Evolutionary conservation across 1,284 basidiomycete species (phyloP).

Genomic region (Tremellales sp.): DNA sequence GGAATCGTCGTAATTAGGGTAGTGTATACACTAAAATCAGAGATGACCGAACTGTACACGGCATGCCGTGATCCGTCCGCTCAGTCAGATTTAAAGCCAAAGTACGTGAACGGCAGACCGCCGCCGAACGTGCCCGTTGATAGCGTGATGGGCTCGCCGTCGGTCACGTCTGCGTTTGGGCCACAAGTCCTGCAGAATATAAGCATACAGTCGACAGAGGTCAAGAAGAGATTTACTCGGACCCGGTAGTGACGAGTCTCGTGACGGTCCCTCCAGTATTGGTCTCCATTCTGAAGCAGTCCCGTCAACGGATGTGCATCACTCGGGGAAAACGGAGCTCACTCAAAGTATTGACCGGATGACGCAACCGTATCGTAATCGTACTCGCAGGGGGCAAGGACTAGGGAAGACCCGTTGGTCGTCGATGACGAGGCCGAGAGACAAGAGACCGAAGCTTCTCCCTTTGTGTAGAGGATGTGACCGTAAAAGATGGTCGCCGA

Average conservation of each 20-base stretch:
- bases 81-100: constrained; percentile 20
- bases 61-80: no score
- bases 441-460: constrained; percentile 9
- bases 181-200: constrained; percentile 8
- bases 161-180: constrained; percentile 8
- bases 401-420: constrained; percentile 8
- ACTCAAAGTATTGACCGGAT: constrained; percentile 20
- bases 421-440: constrained; percentile 7
- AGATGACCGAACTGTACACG: no score
- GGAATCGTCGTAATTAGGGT: no score
- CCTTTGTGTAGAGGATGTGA: constrained; percentile 15
- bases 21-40: no score
- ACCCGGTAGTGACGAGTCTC: constrained; percentile 2
- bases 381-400: constrained; percentile 15
- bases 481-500: constrained; percentile 14
- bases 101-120: constrained; percentile 10
- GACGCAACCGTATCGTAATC: constrained; percentile 13
- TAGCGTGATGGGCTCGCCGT: constrained; percentile 7
- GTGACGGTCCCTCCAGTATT: neutral
- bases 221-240: neutral
- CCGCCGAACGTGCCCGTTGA: constrained; percentile 7
- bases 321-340: neutral
- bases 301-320: neutral
- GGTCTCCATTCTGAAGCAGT: neutral
- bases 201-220: neutral